Base-by-base conservation (phyloP, 805 yeast species). In the Teunomyces stri region DNA sequence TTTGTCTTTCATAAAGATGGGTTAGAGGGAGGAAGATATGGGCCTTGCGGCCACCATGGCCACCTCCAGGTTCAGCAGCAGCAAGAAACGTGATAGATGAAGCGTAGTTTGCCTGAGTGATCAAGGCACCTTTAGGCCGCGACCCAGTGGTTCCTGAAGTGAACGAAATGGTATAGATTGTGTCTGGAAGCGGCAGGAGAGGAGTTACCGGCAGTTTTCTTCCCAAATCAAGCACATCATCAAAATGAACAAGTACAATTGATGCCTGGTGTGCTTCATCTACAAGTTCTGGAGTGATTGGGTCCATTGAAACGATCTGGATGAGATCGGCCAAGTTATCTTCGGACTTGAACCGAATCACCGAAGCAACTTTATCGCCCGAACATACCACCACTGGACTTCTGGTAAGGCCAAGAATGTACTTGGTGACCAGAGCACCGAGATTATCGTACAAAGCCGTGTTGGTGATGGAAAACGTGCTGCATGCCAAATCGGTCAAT, bases 71-170 rank as follows among this genome's bases (percentile, higher is more conserved):
- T 12, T 38, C 27, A 4, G 33, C 33, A 4, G 42, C 22, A 2
- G 37, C 45, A 13, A 48, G 42, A 10, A 41, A 18, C 0, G 75
- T 60, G 35, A 75, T 65, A 1, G 77, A 74, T 2, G 86, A 75
- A 10, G 76, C 68, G 9, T 78, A 71, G 57, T 75, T 76, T 9
- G 67, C 65, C 43, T 85, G 89, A 6, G 78, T 69, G 43, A 75
- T 57, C 18, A 76, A 78, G 13, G 82, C 90, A 45, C 91, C 91
- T 64, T 85, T 85, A 42, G 91, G 91, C 30, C 53, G 52, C 13
- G 75, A 64, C 13, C 89, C 89, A 1, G 90, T 84, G 2, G 91
- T 85, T 28, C 91, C 91, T 0, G 88, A 82, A 2, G 91, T 85
- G 61, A 84, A 85, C 6, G 85, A 80, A 42, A 85, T 78, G 13